Conservation (phyloP, 208 protist genomes). For the Trypanosoma vivax region DNA sequence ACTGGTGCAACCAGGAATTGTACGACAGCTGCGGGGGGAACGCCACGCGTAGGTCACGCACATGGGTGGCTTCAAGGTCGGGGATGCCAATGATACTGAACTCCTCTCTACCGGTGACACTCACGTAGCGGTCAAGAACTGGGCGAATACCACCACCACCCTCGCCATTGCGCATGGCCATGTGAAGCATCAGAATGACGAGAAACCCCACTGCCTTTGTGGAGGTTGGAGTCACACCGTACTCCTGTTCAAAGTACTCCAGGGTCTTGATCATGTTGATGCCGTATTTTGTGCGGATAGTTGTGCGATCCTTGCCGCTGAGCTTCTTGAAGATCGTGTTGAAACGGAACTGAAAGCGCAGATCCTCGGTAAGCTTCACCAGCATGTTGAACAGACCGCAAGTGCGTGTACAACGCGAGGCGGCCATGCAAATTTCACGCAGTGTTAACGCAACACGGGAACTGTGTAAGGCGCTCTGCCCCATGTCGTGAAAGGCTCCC, state of each 20-base stretch:
- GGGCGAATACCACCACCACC: conserved; percentile 31
- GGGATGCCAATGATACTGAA: conserved; percentile 71
- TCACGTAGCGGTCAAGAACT: conserved; percentile 62
- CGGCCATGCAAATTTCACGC: conserved; percentile 46
- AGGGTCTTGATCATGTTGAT: conserved; percentile 82
- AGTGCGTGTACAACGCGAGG: conserved; percentile 65
- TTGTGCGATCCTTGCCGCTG: conserved; percentile 45
- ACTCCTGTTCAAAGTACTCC: conserved; percentile 85
- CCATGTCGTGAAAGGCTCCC: conserved; percentile 46
- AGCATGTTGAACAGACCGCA: conserved; percentile 59
- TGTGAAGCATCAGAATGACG: conserved; percentile 69
- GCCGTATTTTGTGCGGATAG: conserved; percentile 50
- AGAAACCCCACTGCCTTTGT: conserved; percentile 75
- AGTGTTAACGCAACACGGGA: conserved; percentile 72
- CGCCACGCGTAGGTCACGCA: conserved; percentile 75
- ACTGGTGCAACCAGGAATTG: conserved; percentile 84
- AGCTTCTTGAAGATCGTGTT: conserved; percentile 65
- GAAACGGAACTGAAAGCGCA: conserved; percentile 84
- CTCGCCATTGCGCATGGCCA: conserved; percentile 35
- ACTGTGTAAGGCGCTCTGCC: conserved; percentile 41
- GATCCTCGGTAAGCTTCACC: conserved; percentile 73
- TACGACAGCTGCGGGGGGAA: conserved; percentile 88
- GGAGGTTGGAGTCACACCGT: conserved; percentile 43
- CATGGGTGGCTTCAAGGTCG: conserved; percentile 45
- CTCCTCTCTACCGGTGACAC: conserved; percentile 36